Base-by-base conservation (phyloP, 305 asterid genomes). In the Salvia sclarea region DNA sequence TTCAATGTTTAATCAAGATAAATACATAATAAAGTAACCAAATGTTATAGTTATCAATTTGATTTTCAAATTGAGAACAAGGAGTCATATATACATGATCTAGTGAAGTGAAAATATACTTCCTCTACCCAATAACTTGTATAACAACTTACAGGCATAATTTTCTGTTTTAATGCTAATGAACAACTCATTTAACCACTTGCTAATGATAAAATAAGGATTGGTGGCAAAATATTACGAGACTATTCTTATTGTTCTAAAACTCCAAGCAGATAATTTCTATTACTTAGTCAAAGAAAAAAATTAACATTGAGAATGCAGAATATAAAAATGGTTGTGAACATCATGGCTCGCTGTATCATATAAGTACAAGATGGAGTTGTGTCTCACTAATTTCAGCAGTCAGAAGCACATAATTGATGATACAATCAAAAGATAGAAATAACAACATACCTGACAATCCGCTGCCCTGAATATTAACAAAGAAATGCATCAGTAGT, bases 391-490 rank as follows among this genome's bases (percentile, higher is more conserved):
- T 6, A 49, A 30, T 16, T 52, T 35, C 43, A 45, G 31, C 62
- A 63, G 53, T 64, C 43, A 50, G 63, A 64, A 56, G 58, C 37
- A 31, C 43, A 45, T 21, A 62, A 47, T 38, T 52, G 16, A 64
- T 48, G 21, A 31, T 54, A 21, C 33, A 30, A 66, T 22, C 40
- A 18, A 57, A 58, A 68, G 41, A 21, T 3, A 8, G 11, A 58
- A 37, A 61, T 33, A 33, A 38, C 14, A 33, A 38, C 63, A 43
- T 84, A 91, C 97, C 96, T 91, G 96, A 71, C 86, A 83, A 80
- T 87, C 97, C 9, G 92, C 95, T 30, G 96, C 96, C 93, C 96
- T 91, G 95, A 63, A 80, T 67, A 69, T 73, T 55, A 86, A 72
- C n/a, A 68, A 76, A 59, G 63, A 82, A 59, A 67, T 41, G 25